Evolutionary conservation across 2,329 filamentous ascomycete species (phyloP).

Genomic region (Albifimbria verrucaria): DNA sequence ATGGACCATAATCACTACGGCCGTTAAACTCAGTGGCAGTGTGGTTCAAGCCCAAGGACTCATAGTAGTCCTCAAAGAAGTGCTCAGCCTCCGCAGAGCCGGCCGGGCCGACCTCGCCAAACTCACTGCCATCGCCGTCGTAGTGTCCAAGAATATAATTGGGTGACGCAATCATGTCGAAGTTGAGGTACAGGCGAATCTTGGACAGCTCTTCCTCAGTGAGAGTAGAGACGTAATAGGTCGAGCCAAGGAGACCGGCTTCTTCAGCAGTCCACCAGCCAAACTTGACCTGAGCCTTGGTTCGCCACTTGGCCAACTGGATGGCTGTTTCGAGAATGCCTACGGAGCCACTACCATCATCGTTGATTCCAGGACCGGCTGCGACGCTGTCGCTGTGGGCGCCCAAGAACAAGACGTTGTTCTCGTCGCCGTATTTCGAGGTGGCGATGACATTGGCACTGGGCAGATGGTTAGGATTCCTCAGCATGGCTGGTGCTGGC

Average conservation of each 20-base stretch:
- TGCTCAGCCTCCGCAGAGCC: constrained; percentile 51
- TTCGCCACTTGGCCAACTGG: constrained; percentile 52
- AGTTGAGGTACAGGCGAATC: constrained; percentile 36
- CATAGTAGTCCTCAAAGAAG: constrained; percentile 47
- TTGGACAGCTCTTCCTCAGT: constrained; percentile 47
- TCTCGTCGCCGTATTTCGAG: constrained; percentile 53
- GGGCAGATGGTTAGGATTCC: neutral
- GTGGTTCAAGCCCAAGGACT: constrained; percentile 35
- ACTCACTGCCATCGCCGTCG: constrained; percentile 51
- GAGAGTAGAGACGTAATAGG: constrained; percentile 51
- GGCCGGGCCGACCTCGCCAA: constrained; percentile 46
- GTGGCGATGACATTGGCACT: constrained; percentile 58
- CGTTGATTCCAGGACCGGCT: constrained; percentile 63
- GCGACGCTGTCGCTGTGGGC: constrained; percentile 60
- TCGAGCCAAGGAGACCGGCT: constrained; percentile 58
- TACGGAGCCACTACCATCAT: constrained; percentile 59
- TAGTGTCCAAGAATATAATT: constrained; percentile 23
- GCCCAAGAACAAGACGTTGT: constrained; percentile 57
- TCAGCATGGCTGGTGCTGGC: neutral
- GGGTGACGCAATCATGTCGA: constrained; percentile 16
- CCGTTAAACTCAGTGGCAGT: constrained; percentile 51
- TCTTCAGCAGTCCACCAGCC: constrained; percentile 64
- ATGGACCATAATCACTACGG: constrained; percentile 57
- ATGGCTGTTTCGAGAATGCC: constrained; percentile 57
- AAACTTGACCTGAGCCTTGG: constrained; percentile 61